Conservation (phyloP, 2,329 filamentous ascomycete genomes). For the Podosphaera fusca region DNA sequence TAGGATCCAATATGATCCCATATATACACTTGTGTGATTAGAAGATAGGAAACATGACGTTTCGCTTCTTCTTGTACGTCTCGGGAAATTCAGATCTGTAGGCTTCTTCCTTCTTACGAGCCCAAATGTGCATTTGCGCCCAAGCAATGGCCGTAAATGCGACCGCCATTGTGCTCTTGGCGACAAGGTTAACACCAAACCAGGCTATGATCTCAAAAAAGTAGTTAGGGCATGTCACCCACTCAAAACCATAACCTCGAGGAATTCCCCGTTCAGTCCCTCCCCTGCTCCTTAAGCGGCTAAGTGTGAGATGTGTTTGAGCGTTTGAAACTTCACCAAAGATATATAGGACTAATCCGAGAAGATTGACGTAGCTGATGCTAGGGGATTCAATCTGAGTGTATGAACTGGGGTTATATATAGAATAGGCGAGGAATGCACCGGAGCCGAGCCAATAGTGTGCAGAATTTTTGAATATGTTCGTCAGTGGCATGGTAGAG, state of each 20-base stretch:
- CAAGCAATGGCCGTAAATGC: constrained; percentile 54
- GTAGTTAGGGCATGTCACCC: constrained; percentile 95
- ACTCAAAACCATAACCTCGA: constrained; percentile 55
- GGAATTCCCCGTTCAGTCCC: constrained; percentile 79
- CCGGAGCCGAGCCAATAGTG: constrained; percentile 87
- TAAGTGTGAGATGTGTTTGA: constrained; percentile 56
- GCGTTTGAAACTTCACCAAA: constrained; percentile 66
- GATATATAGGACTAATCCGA: constrained; percentile 47
- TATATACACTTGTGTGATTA: not conserved
- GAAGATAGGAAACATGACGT: constrained; percentile 40
- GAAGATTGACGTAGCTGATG: constrained; percentile 28
- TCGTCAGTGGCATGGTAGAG: constrained; percentile 73
- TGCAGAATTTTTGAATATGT: constrained; percentile 84
- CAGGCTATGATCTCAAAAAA: constrained; percentile 78
- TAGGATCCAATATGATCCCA: not conserved
- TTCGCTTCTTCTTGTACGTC: constrained; percentile 89
- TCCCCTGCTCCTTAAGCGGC: constrained; percentile 52
- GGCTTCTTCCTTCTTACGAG: constrained; percentile 70
- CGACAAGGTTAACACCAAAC: constrained; percentile 60
- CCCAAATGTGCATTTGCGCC: constrained; percentile 70
- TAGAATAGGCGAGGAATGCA: constrained; percentile 57
- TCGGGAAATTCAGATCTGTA: constrained; percentile 82
- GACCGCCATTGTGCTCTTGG: constrained; percentile 53
- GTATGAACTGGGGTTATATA: constrained; percentile 54
- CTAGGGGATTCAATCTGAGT: constrained; percentile 26